Percentiles rank a stretch among this genome's conserved stretches.
phyloP scores from a whole-genome alignment of 257 asterid species.

The Primulina tabacum region DNA sequence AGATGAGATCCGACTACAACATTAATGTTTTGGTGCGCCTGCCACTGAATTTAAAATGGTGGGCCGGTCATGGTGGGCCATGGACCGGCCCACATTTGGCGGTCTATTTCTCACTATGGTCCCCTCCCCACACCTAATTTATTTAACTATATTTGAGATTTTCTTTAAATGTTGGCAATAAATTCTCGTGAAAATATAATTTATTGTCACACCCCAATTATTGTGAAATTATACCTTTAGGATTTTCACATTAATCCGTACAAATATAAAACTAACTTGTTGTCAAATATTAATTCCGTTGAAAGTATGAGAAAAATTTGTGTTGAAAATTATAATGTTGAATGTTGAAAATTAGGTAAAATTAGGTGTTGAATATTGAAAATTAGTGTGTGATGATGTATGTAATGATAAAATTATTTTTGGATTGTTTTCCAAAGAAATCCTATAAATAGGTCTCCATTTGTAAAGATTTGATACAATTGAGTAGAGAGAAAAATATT shows the following conservation, averaged over 20 bases:
- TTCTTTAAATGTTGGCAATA: conserved; percentile 5
- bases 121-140: conserved; percentile 23
- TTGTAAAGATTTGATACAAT: no score
- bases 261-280: neutral
- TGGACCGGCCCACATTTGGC: conserved; percentile 14
- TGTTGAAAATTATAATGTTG: no score
- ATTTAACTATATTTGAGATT: conserved; percentile 4
- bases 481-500: no score
- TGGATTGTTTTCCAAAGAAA: no score
- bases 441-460: no score
- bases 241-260: neutral
- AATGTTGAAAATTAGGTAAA: no score
- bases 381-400: no score
- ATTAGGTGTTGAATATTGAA: no score
- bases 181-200: conserved; percentile 18
- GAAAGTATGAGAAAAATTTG: no score
- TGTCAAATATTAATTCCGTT: neutral
- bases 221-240: neutral
- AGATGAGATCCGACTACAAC: conserved; percentile 9
- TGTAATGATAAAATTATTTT: no score
- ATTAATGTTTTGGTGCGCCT: conserved; percentile 29
- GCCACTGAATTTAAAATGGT: conserved; percentile 28
- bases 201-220: neutral
- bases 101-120: conserved; percentile 15
- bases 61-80: conserved; percentile 25